phyloP scores from a whole-genome alignment of 768 basidiomycete species.

The Aureoboletus auriporus region DNA sequence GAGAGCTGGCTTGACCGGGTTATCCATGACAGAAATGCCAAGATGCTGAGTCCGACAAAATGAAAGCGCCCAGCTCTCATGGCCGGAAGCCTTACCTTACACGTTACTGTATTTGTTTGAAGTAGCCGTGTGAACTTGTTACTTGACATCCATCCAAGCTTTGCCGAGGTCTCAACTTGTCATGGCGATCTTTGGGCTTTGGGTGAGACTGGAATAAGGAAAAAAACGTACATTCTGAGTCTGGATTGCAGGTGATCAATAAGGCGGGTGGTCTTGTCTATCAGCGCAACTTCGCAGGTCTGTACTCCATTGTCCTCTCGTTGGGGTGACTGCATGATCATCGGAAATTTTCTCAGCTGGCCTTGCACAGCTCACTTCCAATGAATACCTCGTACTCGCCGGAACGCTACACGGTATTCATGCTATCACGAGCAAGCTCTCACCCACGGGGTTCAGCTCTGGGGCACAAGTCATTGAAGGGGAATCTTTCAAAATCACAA shows the following conservation, averaged over 20 bases:
- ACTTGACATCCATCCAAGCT: background rate
- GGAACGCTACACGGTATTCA: constrained; percentile 97
- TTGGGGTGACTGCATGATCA: background rate
- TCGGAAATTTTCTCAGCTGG: constrained; percentile 56
- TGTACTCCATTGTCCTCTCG: constrained; percentile 12
- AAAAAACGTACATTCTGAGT: constrained; percentile 1
- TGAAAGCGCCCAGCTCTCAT: constrained; percentile 16
- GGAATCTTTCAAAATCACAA: constrained; percentile 92
- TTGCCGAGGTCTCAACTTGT: background rate
- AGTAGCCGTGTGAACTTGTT: background rate
- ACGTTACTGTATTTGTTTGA: constrained; percentile 10
- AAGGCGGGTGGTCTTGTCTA: constrained; percentile 98
- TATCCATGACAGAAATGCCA: constrained; percentile 19
- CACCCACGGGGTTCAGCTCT: constrained; percentile 77
- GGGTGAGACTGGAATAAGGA: constrained; percentile 47
- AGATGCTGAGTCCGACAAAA: constrained; percentile 4
- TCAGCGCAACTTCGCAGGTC: constrained; percentile 88
- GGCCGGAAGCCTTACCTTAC: background rate
- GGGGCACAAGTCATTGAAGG: constrained; percentile 95
- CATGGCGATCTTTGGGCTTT: constrained; percentile 80
- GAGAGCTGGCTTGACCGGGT: constrained; percentile 26
- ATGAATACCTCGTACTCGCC: constrained; percentile 93
- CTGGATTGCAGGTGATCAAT: constrained; percentile 74
- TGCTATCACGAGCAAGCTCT: constrained; percentile 92
- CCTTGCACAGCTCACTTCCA: constrained; percentile 85